Conservation (phyloP, 306 rosid genomes). For the Begonia peltatifolia region DNA sequence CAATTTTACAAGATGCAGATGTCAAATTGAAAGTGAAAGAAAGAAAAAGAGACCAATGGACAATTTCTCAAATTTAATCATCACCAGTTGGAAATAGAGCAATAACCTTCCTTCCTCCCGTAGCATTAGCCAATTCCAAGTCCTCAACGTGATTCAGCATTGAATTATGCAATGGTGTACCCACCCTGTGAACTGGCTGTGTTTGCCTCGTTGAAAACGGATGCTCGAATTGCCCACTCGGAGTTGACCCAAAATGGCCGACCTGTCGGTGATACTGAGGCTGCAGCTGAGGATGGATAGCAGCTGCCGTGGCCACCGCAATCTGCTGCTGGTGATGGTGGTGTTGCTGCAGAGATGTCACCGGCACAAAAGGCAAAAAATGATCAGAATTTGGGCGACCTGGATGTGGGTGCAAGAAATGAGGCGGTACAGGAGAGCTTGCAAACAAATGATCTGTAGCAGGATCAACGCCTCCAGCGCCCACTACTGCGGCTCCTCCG, state of each 20-base stretch:
- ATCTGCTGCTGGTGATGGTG: constrained; percentile 61
- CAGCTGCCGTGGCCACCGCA: constrained; percentile 17
- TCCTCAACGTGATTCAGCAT: constrained; percentile 49
- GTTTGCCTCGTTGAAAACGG: constrained; percentile 53
- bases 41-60: no score
- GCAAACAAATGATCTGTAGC: constrained; percentile 89
- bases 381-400: constrained; percentile 61
- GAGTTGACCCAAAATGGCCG: constrained; percentile 71
- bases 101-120: constrained; percentile 76
- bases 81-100: constrained; percentile 86
- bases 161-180: constrained; percentile 37
- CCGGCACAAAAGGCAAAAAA: constrained; percentile 69
- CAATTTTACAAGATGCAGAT: no score
- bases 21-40: no score
- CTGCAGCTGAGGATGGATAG: constrained; percentile 31
- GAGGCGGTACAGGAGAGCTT: constrained; percentile 80
- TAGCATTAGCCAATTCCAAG: constrained; percentile 56
- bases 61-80: constrained; percentile 35
- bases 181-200: constrained; percentile 55
- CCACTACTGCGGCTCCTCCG: constrained; percentile 21
- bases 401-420: constrained; percentile 66
- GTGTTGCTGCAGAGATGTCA: constrained; percentile 61
- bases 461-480: constrained; percentile 33
- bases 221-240: constrained; percentile 74
- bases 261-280: constrained; percentile 55